Conservation (phyloP, 2,329 filamentous ascomycete species). For the Bipolaris cookei region DNA sequence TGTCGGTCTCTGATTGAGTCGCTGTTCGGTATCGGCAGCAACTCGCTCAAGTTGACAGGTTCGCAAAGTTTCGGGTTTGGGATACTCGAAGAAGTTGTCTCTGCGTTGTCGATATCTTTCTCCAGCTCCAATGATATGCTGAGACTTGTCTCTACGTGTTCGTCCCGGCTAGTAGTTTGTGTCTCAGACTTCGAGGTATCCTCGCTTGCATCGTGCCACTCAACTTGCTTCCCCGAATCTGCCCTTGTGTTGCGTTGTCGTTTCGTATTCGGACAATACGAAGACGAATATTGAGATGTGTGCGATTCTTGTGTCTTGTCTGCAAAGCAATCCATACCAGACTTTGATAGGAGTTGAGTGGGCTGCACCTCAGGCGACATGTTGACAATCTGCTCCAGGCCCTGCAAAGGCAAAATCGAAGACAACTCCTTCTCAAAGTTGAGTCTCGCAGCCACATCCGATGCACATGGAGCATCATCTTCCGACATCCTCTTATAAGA, state of each 20-base stretch:
- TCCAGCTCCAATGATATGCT: conserved; percentile 9
- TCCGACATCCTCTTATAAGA: not conserved
- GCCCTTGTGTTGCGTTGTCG: not conserved
- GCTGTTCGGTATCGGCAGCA: conserved; percentile 3
- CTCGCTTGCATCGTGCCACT: not conserved
- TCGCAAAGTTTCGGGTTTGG: conserved; percentile 5
- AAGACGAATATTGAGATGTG: not conserved
- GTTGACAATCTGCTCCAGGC: not conserved
- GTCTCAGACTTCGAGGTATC: not conserved
- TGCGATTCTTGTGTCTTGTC: not conserved
- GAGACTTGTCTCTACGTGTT: conserved; percentile 4
- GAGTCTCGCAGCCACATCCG: not conserved
- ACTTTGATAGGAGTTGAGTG: not conserved
- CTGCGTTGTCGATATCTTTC: conserved; percentile 16
- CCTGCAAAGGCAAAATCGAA: not conserved
- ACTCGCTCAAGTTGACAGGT: conserved; percentile 11
- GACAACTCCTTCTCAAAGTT: not conserved
- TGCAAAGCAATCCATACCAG: not conserved
- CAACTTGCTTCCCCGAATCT: not conserved
- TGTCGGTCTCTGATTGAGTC: not conserved
- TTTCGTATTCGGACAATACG: conserved; percentile 1
- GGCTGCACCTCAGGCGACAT: not conserved
- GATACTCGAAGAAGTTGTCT: conserved; percentile 12
- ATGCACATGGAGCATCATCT: not conserved
- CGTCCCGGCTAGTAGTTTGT: not conserved